These are phyloP conservation scores for Talaromyces trachyspermus DNA, from an alignment of 495 filamentous ascomycete species.

Conservation along the genomic window DNA sequence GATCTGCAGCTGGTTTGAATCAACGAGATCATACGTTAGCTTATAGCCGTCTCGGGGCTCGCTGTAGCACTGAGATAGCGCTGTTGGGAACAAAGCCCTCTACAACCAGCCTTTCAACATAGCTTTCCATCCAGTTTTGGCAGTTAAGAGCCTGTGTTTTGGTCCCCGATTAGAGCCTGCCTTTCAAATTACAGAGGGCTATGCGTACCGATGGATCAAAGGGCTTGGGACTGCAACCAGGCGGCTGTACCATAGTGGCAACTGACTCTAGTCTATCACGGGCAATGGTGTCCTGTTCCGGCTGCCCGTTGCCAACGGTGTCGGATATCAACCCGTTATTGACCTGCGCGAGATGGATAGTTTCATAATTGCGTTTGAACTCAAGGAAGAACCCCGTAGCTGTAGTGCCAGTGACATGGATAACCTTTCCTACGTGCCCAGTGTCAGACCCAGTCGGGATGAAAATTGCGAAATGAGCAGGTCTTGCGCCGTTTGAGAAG, in stretches of 20 bases:
- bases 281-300: constrained; percentile 13
- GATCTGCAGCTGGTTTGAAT: too few species aligned
- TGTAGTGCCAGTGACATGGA: constrained; percentile 14
- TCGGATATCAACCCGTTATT: constrained; percentile 14
- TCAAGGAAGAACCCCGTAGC: constrained; percentile 19
- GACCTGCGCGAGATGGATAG: constrained; percentile 15
- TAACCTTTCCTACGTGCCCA: constrained; percentile 11
- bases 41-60: not conserved
- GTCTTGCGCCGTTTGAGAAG: constrained; percentile 14
- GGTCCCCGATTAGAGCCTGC: not conserved
- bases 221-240: constrained; percentile 13
- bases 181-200: too few species aligned
- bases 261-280: constrained; percentile 17
- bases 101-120: constrained; percentile 10
- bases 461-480: constrained; percentile 15
- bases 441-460: constrained; percentile 11
- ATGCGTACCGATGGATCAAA: constrained; percentile 14
- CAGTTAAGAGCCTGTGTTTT: constrained; percentile 10
- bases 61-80: not conserved
- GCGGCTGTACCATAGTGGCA: constrained; percentile 12
- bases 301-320: constrained; percentile 11
- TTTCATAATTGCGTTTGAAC: constrained; percentile 21
- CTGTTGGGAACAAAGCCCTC: constrained; percentile 6
- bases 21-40: not conserved
- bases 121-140: constrained; percentile 10